These are phyloP conservation scores for Colletotrichum musae DNA, from an alignment of 2,329 filamentous ascomycete genomes.

Conservation along the genomic window DNA sequence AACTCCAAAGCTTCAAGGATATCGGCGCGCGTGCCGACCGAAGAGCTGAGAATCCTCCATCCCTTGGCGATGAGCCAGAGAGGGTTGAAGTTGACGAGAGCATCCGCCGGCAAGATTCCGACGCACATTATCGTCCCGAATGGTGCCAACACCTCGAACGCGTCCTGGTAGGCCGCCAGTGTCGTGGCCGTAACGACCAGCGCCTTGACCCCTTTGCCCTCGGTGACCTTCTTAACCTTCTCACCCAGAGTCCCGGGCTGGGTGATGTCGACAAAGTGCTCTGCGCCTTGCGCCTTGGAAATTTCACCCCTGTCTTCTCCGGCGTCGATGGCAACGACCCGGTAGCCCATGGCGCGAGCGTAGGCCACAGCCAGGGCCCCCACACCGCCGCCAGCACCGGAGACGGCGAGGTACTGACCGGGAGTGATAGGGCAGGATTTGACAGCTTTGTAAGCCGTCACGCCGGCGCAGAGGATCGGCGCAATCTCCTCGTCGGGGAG, in stretches of 20 bases:
- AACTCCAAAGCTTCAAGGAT: constrained; percentile 59
- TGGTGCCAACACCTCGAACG: constrained; percentile 51
- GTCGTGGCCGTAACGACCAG: constrained; percentile 51
- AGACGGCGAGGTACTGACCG: constrained; percentile 55
- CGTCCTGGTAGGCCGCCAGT: constrained; percentile 51
- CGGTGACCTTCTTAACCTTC: constrained; percentile 46
- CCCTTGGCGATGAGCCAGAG: constrained; percentile 53
- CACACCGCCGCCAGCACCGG: constrained; percentile 57
- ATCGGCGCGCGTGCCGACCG: constrained; percentile 55
- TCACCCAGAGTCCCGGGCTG: constrained; percentile 43
- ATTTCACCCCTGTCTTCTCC: constrained; percentile 49
- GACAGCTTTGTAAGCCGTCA: constrained; percentile 59
- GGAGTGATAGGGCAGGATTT: constrained; percentile 50
- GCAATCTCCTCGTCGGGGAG: constrained; percentile 53
- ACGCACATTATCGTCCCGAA: constrained; percentile 59
- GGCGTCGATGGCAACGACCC: constrained; percentile 56
- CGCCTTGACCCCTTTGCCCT: constrained; percentile 45
- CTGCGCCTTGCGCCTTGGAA: constrained; percentile 52
- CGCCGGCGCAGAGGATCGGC: constrained; percentile 59
- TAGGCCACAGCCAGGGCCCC: constrained; percentile 56
- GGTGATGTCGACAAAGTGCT: constrained; percentile 54
- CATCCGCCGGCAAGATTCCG: constrained; percentile 50
- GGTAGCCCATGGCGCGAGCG: constrained; percentile 59
- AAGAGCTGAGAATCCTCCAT: constrained; percentile 51
- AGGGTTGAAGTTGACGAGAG: constrained; percentile 50